These are phyloP conservation scores for Passiflora organensis DNA, from an alignment of 345 rosid species.

Conservation along the genomic window DNA sequence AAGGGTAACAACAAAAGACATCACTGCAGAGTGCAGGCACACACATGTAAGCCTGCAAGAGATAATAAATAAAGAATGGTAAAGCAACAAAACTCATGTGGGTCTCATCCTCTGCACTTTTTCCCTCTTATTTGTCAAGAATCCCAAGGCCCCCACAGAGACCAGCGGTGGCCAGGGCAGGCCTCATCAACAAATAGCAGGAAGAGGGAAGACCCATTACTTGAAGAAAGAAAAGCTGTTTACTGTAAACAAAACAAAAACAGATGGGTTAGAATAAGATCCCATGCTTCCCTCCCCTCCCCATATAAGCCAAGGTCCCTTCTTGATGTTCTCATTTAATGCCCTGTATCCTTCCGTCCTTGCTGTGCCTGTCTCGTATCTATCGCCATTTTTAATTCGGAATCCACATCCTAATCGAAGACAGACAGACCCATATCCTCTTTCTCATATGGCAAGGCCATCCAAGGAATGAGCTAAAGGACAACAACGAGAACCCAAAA, in stretches of 20 bases:
- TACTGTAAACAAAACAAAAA: neutral
- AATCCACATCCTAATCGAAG: slow-evolving; percentile 8
- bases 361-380: slow-evolving; percentile 22
- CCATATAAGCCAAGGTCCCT: neutral
- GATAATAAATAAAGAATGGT: too few relatives aligned
- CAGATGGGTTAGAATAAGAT: neutral
- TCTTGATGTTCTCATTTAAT: slow-evolving; percentile 8
- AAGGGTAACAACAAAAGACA: neutral
- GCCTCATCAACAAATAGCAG: too few relatives aligned
- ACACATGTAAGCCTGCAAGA: neutral
- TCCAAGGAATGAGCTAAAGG: slow-evolving; percentile 29
- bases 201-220: too few relatives aligned
- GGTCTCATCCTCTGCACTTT: neutral
- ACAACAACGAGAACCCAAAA: slow-evolving; percentile 17
- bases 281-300: neutral
- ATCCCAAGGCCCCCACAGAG: too few relatives aligned
- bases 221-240: neutral
- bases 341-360: slow-evolving; percentile 1
- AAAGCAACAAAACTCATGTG: neutral
- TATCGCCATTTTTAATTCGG: slow-evolving; percentile 27
- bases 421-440: neutral
- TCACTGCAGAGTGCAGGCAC: too few relatives aligned
- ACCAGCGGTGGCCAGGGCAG: too few relatives aligned
- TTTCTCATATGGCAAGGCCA: slow-evolving; percentile 13
- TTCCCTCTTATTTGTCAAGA: neutral